Base-by-base conservation (phyloP, 257 asterid species). In the Nicotiana tabacum region DNA sequence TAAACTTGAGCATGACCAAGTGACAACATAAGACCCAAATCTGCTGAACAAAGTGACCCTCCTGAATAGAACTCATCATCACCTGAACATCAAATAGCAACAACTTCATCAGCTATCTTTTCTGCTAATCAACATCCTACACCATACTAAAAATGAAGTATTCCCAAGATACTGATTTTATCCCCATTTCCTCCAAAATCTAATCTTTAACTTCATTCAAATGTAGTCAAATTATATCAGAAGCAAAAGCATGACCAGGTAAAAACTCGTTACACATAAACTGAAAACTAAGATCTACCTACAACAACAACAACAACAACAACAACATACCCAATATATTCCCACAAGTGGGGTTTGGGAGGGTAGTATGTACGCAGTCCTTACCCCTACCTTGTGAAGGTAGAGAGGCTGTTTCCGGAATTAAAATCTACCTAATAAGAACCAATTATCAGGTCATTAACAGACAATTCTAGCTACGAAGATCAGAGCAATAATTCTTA, bases 51-150 rank as follows among this genome's bases (percentile, higher is more conserved):
- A 35, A 84, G 82, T 9, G 91, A 85, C 29, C 90, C 84, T 76
- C 92, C 91, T 32, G 90, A 69, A 79, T 81, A 87, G 83, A 91
- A 86, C 78, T 93, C 96, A 80, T 91, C 89, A 29, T 93, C 98
- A 85, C 98, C 99, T 94, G 94, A 84, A 87, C 77, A 70, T 80
- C 27, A 80, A 87, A 55, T 29, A 37, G n/a, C 35, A 60, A 13
- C 6, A 10, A 56, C 53, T 32, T 46, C 53, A 74, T 66, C 43
- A 65, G 18, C 29, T 9, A 81, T 81, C 18, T 46, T 66, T 64
- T n/a, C 62, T 18, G 24, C 64, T 46, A 66, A n/a, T 13, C 3
- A 17, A 72, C 30, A 15, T 12, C 30, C 51, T 46, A 39, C 15
- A 37, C 48, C 37, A 30, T n/a, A 32, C 30, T 5, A 46, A 58